A percentile compares a stretch with the other conserved stretches of the same genome.
Evolutionary conservation across 371 early-diverging fungal species (phyloP).

Genomic region (Mucor lusitanicus): DNA sequence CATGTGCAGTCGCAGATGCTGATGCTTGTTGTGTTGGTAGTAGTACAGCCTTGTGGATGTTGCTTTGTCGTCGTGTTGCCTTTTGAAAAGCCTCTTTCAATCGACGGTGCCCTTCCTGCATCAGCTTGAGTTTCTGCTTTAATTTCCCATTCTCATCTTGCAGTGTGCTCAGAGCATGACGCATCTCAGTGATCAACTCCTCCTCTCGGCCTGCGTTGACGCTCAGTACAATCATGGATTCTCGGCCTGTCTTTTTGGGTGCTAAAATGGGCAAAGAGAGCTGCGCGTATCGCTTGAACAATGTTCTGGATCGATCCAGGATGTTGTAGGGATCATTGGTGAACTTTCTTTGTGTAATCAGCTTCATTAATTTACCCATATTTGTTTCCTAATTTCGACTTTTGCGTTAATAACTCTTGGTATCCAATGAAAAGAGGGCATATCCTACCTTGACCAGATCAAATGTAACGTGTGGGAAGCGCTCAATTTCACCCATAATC

Average conservation of each 20-base stretch:
- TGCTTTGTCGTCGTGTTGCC: constrained; percentile 7
- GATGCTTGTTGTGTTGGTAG: not conserved
- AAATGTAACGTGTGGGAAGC: constrained; percentile 43
- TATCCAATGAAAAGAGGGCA: not conserved
- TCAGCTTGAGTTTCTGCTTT: constrained; percentile 36
- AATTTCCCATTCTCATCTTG: constrained; percentile 44
- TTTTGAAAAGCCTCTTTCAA: constrained; percentile 43
- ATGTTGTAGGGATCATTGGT: constrained; percentile 37
- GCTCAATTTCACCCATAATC: constrained; percentile 41
- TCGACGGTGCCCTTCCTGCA: constrained; percentile 40
- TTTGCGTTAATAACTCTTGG: not conserved
- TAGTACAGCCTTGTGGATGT: not conserved
- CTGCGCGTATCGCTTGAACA: constrained; percentile 38
- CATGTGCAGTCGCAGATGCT: not conserved
- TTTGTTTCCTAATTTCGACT: constrained; percentile 38
- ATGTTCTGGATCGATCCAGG: constrained; percentile 27
- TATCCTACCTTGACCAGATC: constrained; percentile 43
- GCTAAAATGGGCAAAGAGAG: constrained; percentile 42
- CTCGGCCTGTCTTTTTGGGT: constrained; percentile 13
- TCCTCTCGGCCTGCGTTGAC: constrained; percentile 41
- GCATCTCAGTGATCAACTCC: constrained; percentile 45
- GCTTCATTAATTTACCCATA: constrained; percentile 50
- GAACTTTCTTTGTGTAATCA: constrained; percentile 39
- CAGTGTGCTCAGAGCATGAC: constrained; percentile 31
- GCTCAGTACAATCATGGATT: constrained; percentile 31